phyloP scores from a whole-genome alignment of 2,329 filamentous ascomycete species.

The Fusarium sp. region DNA sequence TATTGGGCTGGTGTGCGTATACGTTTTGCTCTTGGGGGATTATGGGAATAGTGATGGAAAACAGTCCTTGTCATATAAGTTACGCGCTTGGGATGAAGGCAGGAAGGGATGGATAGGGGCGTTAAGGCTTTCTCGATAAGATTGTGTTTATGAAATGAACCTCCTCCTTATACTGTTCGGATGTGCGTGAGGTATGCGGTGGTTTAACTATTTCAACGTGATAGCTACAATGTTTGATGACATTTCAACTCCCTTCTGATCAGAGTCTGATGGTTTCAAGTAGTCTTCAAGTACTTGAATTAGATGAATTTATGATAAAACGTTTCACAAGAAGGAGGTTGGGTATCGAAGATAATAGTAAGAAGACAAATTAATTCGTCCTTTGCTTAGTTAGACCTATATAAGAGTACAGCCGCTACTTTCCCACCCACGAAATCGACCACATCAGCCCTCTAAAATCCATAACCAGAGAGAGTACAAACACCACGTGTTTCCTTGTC shows the following conservation, averaged over 20 bases:
- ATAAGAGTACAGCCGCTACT: constrained; percentile 13
- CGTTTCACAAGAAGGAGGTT: neutral
- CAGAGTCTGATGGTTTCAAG: neutral
- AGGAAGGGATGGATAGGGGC: constrained; percentile 8
- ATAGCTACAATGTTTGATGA: neutral
- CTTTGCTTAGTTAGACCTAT: constrained; percentile 15
- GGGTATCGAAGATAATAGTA: neutral
- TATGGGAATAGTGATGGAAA: constrained; percentile 7
- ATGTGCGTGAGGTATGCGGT: neutral
- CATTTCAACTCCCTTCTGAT: neutral
- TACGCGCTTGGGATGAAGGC: constrained; percentile 3
- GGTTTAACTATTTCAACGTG: neutral
- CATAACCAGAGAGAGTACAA: constrained; percentile 28
- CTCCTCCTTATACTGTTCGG: neutral
- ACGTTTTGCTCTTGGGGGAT: constrained; percentile 9
- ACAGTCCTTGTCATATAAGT: constrained; percentile 18
- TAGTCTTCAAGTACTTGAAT: neutral
- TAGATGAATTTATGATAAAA: neutral
- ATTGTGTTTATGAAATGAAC: constrained; percentile 26
- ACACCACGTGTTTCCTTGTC: constrained; percentile 9
- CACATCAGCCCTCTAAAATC: constrained; percentile 6
- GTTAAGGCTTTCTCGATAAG: constrained; percentile 19
- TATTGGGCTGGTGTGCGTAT: constrained; percentile 2
- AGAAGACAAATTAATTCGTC: constrained; percentile 13
- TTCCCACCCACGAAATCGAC: constrained; percentile 9